These are phyloP conservation scores for Vanderwaltozyma yarrowii DNA, from an alignment of 805 yeast species.

Conservation along the genomic window DNA sequence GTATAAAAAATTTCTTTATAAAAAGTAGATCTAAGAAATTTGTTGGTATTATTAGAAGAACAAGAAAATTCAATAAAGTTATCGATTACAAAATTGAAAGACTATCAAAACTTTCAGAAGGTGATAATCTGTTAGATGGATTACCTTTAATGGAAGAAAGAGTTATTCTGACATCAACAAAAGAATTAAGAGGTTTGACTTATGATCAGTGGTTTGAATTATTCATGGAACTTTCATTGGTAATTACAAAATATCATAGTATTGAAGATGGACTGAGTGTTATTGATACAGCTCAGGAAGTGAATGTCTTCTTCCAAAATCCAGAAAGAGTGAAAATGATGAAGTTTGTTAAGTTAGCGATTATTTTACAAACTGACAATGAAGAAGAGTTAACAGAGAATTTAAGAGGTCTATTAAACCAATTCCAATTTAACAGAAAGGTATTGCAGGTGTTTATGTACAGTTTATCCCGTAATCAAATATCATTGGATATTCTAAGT, in stretches of 20 bases:
- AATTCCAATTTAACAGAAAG: constrained; percentile 66
- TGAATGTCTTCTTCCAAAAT: constrained; percentile 68
- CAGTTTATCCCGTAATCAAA: constrained; percentile 47
- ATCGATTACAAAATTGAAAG: constrained; percentile 67
- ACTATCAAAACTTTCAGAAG: constrained; percentile 56
- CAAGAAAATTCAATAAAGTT: constrained; percentile 50
- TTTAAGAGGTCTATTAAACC: constrained; percentile 52
- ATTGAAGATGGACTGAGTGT: constrained; percentile 58
- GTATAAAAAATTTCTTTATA: constrained; percentile 69
- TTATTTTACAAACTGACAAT: constrained; percentile 42
- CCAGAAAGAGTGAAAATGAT: constrained; percentile 48
- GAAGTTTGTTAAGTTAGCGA: constrained; percentile 56
- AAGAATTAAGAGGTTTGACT: constrained; percentile 61
- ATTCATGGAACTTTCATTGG: constrained; percentile 68
- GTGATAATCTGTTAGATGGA: constrained; percentile 30
- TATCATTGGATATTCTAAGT: constrained; percentile 50
- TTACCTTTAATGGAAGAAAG: constrained; percentile 32
- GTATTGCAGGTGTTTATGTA: constrained; percentile 57
- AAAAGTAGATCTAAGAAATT: constrained; percentile 62
- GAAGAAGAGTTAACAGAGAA: constrained; percentile 43
- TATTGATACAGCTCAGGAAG: constrained; percentile 62
- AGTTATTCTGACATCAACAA: constrained; percentile 38
- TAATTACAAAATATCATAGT: constrained; percentile 49
- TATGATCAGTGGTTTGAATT: constrained; percentile 80
- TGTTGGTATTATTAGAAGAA: constrained; percentile 54